Evolutionary conservation across 2,329 filamentous ascomycete species (phyloP).

Genomic region (Aspergillus glaucus): DNA sequence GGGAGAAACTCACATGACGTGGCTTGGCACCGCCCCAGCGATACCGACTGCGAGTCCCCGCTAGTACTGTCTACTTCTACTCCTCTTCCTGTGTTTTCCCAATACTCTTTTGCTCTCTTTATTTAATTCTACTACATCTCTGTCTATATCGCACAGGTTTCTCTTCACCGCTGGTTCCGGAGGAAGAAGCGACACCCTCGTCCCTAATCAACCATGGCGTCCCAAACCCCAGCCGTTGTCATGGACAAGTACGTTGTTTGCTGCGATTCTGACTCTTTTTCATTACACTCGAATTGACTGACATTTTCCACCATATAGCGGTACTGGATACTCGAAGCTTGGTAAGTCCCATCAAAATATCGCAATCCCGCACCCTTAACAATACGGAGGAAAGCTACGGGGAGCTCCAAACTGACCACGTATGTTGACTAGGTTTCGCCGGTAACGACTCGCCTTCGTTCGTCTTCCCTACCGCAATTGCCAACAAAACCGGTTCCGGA

Average conservation of each 20-base stretch:
- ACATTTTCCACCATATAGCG: slow-evolving; percentile 53
- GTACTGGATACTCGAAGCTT: slow-evolving; percentile 98
- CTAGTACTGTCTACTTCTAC: slow-evolving; percentile 5
- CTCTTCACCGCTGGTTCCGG: background rate
- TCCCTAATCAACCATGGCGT: slow-evolving; percentile 62
- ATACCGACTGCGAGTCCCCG: slow-evolving; percentile 1
- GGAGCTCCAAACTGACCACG: slow-evolving; percentile 29
- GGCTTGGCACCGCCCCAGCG: slow-evolving; percentile 6
- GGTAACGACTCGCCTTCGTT: slow-evolving; percentile 99
- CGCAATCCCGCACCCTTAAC: background rate
- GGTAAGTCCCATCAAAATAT: slow-evolving; percentile 52
- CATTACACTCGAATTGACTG: slow-evolving; percentile 7
- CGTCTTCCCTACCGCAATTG: slow-evolving; percentile 97
- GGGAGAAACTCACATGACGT: slow-evolving; percentile 7
- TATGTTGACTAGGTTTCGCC: slow-evolving; percentile 67
- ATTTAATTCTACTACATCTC: background rate
- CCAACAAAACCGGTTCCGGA: slow-evolving; percentile 72
- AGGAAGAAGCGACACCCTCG: background rate
- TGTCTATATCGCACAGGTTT: background rate
- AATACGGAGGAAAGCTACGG: slow-evolving; percentile 1
- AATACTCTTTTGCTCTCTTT: too few species aligned
- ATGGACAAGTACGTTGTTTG: slow-evolving; percentile 92
- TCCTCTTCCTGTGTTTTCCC: background rate
- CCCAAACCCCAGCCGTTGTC: slow-evolving; percentile 99
- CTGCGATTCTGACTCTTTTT: slow-evolving; percentile 8